Evolutionary conservation across 495 filamentous ascomycete genomes (phyloP).

Genomic region (Wilcoxina mikolae): DNA sequence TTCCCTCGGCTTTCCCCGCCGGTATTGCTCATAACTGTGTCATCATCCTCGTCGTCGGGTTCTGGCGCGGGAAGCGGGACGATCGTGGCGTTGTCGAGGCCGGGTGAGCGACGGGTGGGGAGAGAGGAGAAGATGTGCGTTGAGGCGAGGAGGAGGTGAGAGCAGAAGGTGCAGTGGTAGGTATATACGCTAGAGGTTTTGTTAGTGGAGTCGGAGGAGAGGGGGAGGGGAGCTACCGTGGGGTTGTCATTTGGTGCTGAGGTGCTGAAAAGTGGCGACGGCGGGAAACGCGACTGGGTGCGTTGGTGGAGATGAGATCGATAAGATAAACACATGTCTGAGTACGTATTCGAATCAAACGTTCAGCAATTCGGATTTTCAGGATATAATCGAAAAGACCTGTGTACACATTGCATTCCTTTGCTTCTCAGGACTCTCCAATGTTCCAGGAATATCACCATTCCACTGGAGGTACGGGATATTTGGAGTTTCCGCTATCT

Average conservation of each 20-base stretch:
- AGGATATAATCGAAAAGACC: too few species aligned
- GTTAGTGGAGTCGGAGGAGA: not conserved
- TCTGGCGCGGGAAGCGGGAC: constrained; percentile 31
- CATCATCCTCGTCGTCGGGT: not conserved
- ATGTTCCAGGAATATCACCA: too few species aligned
- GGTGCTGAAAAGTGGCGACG: not conserved
- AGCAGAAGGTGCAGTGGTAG: constrained; percentile 62
- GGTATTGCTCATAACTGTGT: not conserved
- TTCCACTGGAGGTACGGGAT: too few species aligned
- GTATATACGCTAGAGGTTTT: constrained; percentile 32
- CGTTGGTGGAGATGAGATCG: too few species aligned
- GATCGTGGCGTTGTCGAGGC: constrained; percentile 35
- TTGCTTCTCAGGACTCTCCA: too few species aligned
- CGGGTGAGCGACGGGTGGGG: constrained; percentile 36
- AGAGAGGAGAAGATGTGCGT: constrained; percentile 42
- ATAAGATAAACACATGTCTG: too few species aligned
- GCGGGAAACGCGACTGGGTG: too few species aligned
- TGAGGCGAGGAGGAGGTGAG: constrained; percentile 51
- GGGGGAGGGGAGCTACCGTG: constrained; percentile 14
- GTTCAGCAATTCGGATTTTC: too few species aligned
- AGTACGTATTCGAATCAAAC: too few species aligned
- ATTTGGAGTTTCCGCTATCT: too few species aligned
- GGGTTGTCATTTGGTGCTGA: constrained; percentile 24
- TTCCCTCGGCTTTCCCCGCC: constrained; percentile 13
- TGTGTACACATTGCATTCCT: too few species aligned